Evolutionary conservation across 2,329 filamentous ascomycete genomes (phyloP).

Genomic region (Trichophyton verrucosum): DNA sequence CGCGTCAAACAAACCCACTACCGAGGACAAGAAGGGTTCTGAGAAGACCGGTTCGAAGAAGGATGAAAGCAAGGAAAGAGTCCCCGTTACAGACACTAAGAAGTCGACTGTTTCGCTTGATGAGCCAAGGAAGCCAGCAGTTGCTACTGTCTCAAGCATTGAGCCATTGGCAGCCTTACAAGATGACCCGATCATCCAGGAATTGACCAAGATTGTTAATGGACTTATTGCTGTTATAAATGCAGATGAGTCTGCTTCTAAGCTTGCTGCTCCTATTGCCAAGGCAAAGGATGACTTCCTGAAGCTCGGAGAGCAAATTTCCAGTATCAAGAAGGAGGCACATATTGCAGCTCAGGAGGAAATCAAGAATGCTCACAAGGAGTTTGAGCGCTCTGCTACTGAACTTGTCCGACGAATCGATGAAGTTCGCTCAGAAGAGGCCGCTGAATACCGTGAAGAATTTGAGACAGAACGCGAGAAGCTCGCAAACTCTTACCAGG

Average conservation of each 20-base stretch:
- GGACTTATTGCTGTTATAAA: constrained; percentile 91
- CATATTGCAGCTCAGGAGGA: constrained; percentile 61
- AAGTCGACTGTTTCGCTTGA: constrained; percentile 17
- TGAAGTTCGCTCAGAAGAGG: constrained; percentile 65
- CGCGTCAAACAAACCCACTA: constrained; percentile 19
- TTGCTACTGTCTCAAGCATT: constrained; percentile 49
- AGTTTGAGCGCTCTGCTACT: constrained; percentile 77
- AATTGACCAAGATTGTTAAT: constrained; percentile 89
- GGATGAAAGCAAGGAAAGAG: constrained; percentile 11
- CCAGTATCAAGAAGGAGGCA: constrained; percentile 55
- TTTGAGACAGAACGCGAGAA: constrained; percentile 78
- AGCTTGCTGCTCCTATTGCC: constrained; percentile 63
- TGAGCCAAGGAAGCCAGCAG: constrained; percentile 27
- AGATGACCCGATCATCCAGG: constrained; percentile 77
- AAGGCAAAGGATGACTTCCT: constrained; percentile 76
- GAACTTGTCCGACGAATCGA: constrained; percentile 85
- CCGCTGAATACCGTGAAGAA: constrained; percentile 71
- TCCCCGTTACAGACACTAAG: constrained; percentile 31
- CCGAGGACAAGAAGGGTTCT: constrained; percentile 21
- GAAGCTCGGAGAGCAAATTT: constrained; percentile 68
- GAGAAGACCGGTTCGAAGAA: constrained; percentile 17
- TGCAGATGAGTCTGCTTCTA: constrained; percentile 63
- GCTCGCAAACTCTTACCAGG: constrained; percentile 64
- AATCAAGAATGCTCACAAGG: constrained; percentile 56
- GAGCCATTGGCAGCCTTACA: constrained; percentile 68